phyloP scores from a whole-genome alignment of 805 yeast species.

The Saturnispora quitensis region DNA sequence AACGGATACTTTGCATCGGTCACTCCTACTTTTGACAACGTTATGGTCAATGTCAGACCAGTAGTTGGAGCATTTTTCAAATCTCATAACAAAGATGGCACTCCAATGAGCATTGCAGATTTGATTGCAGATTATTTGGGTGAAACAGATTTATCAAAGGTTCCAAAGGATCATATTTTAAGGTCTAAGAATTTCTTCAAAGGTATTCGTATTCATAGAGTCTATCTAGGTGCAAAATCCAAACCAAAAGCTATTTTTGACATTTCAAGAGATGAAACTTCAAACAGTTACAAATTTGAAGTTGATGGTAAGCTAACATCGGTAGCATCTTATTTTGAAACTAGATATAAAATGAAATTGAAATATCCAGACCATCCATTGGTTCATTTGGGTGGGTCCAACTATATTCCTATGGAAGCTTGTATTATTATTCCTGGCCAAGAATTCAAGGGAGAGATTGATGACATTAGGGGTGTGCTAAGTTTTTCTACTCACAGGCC shows the following conservation, averaged over 20 bases:
- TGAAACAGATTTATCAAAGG: conserved; percentile 11
- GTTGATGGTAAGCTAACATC: conserved; percentile 18
- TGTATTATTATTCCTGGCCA: conserved; percentile 24
- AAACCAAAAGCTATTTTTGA: conserved; percentile 22
- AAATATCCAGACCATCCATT: conserved; percentile 23
- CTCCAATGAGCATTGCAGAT: conserved; percentile 21
- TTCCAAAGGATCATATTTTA: conserved; percentile 7
- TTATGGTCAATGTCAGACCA: conserved; percentile 23
- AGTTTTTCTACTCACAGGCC: conserved; percentile 24
- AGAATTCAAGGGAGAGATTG: conserved; percentile 22
- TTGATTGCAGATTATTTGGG: conserved; percentile 20
- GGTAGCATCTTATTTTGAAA: conserved; percentile 21
- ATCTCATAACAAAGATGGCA: conserved; percentile 19
- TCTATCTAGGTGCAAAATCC: conserved; percentile 16
- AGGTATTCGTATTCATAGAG: conserved; percentile 18
- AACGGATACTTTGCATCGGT: conserved; percentile 26
- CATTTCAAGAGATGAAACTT: conserved; percentile 14
- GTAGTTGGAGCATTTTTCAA: conserved; percentile 23
- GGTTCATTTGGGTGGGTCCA: conserved; percentile 22
- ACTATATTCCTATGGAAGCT: conserved; percentile 23
- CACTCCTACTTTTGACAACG: conserved; percentile 20
- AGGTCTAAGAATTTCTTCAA: conserved; percentile 17
- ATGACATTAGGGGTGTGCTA: conserved; percentile 24
- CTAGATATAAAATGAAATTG: conserved; percentile 18
- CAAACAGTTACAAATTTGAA: conserved; percentile 18